Evolutionary conservation across 1,284 basidiomycete genomes (phyloP), one percentile per base, ranked within the genome.

Genomic region (Ganoderma boninense): DNA sequence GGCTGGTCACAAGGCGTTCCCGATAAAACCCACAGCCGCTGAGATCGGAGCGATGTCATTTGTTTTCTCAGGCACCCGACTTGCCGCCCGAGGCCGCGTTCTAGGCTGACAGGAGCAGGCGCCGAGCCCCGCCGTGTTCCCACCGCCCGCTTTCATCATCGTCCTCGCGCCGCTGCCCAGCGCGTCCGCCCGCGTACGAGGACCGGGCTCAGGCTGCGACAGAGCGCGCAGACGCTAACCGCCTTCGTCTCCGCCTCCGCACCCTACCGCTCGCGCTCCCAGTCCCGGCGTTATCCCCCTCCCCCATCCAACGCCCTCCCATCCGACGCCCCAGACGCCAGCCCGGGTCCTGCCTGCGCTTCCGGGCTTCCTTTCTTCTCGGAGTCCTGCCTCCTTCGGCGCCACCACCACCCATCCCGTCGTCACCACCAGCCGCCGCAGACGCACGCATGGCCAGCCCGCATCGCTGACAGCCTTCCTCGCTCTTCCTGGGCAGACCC

Each of bases 41-140:
- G 75, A 78, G 78, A 80, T 80, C 79, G 79, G 79, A 80, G 69
- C 68, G 65, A 67, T 71, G 74, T 74, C 76, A 76, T 76, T 73
- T 71, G 66, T 74, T 74, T 74, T 74, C 73, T 74, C 75, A 78
- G 78, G 78, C 75, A 78, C 78, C 73, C 73, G 72, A 63, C 23
- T 73, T 73, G 74, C 71, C 73, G 73, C 74, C 69, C 73, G 66
- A 63, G 65, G 59, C 68, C 68, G 72, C 23, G 67, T 69, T 72
- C 71, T 69, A 69, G 69, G 46, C 71, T 72, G 66, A 54, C 67
- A 64, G 56, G 64, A n/a, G 23, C 18, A 23, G 35, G 13, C 63
- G 40, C 46, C 60, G n/a, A 35, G 16, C 40, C 46, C 23, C 23
- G 7, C 18, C 32, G 52, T 44, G 49, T 52, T 52, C 42, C 32